Percentiles rank a stretch among this genome's conserved stretches.
Conservation (phyloP, 192 early-diverging fungal genomes). For the Entomortierella parvispora region DNA sequence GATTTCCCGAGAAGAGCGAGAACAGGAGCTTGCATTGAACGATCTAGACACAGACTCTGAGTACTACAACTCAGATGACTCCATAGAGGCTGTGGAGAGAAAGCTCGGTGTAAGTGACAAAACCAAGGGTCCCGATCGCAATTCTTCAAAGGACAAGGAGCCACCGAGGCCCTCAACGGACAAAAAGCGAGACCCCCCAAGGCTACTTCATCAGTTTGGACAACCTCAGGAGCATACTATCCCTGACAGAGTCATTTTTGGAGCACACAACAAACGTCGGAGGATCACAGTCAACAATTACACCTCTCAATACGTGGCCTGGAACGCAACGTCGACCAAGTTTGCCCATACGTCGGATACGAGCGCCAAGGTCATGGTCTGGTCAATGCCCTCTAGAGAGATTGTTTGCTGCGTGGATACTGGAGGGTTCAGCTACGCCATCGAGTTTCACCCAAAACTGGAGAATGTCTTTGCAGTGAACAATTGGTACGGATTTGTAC, state of each 20-base stretch:
- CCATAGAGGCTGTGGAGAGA: constrained; percentile 8
- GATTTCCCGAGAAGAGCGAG: constrained; percentile 4
- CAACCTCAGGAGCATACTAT: constrained; percentile 13
- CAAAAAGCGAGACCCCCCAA: background rate
- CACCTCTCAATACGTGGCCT: constrained; percentile 58
- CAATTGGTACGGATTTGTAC: constrained; percentile 65
- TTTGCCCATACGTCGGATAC: constrained; percentile 65
- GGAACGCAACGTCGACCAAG: constrained; percentile 55
- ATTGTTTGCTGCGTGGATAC: constrained; percentile 54
- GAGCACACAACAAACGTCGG: background rate
- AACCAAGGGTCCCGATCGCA: no score
- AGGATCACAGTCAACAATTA: constrained; percentile 8
- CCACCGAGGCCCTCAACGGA: background rate
- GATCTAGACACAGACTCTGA: constrained; percentile 9
- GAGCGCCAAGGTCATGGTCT: constrained; percentile 51
- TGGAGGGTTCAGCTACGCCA: constrained; percentile 51
- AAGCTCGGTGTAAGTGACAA: background rate
- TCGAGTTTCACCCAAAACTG: constrained; percentile 58
- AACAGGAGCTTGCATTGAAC: constrained; percentile 7
- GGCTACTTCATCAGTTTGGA: constrained; percentile 33
- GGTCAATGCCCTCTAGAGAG: constrained; percentile 53
- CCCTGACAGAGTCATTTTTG: constrained; percentile 16
- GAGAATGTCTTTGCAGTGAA: constrained; percentile 56
- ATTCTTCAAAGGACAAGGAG: no score
- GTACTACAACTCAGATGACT: constrained; percentile 18